Evolutionary conservation across 306 rosid genomes (phyloP), one percentile per base, ranked within the genome.

Genomic region (Chamaecrista fasciculata): DNA sequence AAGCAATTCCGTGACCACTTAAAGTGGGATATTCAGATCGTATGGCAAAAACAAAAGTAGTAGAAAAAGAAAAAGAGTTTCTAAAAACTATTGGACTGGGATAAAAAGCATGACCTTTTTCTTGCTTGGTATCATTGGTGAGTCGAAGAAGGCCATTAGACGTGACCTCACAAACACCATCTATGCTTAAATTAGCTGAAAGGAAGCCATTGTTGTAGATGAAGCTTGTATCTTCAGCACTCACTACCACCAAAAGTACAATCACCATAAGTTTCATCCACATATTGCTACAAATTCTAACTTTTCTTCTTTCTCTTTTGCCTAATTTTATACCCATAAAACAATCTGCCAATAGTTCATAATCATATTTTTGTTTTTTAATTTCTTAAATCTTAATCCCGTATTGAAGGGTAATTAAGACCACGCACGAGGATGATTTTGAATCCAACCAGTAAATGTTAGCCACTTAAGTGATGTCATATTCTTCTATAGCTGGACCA

Each of bases 1-100:
- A 85, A 26, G 83, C 89, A 3, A 85, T 79, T 11, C 94, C 96
- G 46, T 87, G 86, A 12, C 91, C 88, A 56, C 89, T 63, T 19
- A 86, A 72, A 56, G 40, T 36, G 8, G 69, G 63, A 23, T 66
- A 77, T 49, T 72, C 62, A 0, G 92, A 50, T 19, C 37, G 33
- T 29, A 91, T 79, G 14, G 89, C 87, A 14, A 91, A 91, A 19
- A 86, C 84, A 62, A 88, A 91, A 23, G 75, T 55, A 3, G 91
- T 75, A 12, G 92, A 83, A 72, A 88, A 91, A 67, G 91, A 85
- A 57, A 47, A 77, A 14, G 82, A 68, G 70, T 72, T 76, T 66
- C 76, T 88, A 81, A 86, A 79, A 31, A 28, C 48, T 18, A 91
- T 36, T 6, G 97, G 83, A 7, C 40, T 43, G 9, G 81, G 80